phyloP scores from a whole-genome alignment of 1,284 basidiomycete species.

The Marasmius tenuissimus region DNA sequence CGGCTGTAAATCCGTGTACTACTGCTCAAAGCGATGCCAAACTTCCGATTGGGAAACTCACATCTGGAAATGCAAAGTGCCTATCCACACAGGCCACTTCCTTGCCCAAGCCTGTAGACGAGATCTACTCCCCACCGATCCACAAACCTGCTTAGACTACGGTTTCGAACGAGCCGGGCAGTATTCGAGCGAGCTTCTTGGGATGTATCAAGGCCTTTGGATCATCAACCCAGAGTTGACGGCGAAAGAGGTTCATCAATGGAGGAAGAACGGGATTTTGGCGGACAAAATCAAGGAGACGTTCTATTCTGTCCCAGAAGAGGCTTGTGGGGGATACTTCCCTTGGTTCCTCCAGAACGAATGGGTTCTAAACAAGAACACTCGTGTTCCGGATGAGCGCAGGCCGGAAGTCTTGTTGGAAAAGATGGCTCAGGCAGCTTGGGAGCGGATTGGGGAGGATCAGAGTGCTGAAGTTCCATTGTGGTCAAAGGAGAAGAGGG shows the following conservation, averaged over 20 bases:
- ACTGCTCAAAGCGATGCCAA: constrained; percentile 33
- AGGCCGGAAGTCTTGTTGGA: not conserved
- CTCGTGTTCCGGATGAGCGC: constrained; percentile 5
- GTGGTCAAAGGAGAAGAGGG: constrained; percentile 12
- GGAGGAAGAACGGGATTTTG: constrained; percentile 30
- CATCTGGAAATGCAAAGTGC: constrained; percentile 33
- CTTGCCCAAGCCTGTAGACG: constrained; percentile 24
- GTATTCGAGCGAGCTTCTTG: constrained; percentile 23
- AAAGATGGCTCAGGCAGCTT: not conserved
- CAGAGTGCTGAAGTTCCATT: not conserved
- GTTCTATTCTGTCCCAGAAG: constrained; percentile 25
- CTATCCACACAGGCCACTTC: constrained; percentile 32
- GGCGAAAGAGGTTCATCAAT: constrained; percentile 29
- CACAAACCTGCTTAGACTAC: constrained; percentile 33
- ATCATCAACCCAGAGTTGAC: constrained; percentile 16
- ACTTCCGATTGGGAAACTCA: constrained; percentile 28
- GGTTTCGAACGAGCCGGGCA: constrained; percentile 29
- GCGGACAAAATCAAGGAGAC: constrained; percentile 30
- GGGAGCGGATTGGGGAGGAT: not conserved
- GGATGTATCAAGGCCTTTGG: constrained; percentile 32
- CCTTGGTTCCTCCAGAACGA: constrained; percentile 35
- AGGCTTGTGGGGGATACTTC: constrained; percentile 26
- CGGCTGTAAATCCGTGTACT: constrained; percentile 23
- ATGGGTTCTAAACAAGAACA: constrained; percentile 24
- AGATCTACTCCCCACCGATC: constrained; percentile 28